Conservation (phyloP, 2,329 filamentous ascomycete species). For the Exophiala mesophila region DNA sequence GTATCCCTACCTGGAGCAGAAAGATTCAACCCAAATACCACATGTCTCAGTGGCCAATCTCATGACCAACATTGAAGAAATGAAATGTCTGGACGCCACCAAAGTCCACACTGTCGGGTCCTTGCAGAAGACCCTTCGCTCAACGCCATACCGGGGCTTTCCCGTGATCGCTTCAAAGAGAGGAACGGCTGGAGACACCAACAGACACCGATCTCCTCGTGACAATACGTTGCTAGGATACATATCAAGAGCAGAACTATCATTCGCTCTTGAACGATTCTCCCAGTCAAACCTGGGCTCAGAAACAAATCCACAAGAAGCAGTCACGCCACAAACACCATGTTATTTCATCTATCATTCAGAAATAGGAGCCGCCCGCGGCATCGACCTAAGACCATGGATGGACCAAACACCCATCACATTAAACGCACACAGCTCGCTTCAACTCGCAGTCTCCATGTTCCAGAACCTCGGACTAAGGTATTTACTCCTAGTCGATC, state of each 20-base stretch:
- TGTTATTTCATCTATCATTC: slow-evolving; percentile 81
- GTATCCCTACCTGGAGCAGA: slow-evolving; percentile 92
- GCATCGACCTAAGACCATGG: slow-evolving; percentile 88
- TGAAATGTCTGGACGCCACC: slow-evolving; percentile 73
- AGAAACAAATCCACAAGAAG: slow-evolving; percentile 30
- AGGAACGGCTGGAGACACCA: background rate
- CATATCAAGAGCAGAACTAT: slow-evolving; percentile 85
- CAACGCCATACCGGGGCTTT: slow-evolving; percentile 81
- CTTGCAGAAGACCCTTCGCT: slow-evolving; percentile 64
- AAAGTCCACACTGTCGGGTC: slow-evolving; percentile 80
- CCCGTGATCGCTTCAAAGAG: slow-evolving; percentile 60
- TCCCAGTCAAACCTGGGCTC: slow-evolving; percentile 46
- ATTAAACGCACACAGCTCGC: slow-evolving; percentile 66
- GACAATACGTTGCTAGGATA: slow-evolving; percentile 76
- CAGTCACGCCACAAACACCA: slow-evolving; percentile 46
- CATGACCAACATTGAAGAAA: slow-evolving; percentile 89
- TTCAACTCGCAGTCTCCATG: slow-evolving; percentile 84
- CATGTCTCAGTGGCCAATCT: slow-evolving; percentile 81
- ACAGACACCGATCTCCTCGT: slow-evolving; percentile 3
- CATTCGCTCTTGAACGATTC: slow-evolving; percentile 63
- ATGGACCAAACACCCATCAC: slow-evolving; percentile 99
- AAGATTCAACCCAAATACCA: slow-evolving; percentile 70
- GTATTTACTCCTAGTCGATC: slow-evolving; percentile 82
- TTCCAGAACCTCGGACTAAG: slow-evolving; percentile 91
- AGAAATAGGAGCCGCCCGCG: slow-evolving; percentile 69